Evolutionary conservation across 768 basidiomycete species (phyloP).

Genomic region (Hygrocybe punicea): DNA sequence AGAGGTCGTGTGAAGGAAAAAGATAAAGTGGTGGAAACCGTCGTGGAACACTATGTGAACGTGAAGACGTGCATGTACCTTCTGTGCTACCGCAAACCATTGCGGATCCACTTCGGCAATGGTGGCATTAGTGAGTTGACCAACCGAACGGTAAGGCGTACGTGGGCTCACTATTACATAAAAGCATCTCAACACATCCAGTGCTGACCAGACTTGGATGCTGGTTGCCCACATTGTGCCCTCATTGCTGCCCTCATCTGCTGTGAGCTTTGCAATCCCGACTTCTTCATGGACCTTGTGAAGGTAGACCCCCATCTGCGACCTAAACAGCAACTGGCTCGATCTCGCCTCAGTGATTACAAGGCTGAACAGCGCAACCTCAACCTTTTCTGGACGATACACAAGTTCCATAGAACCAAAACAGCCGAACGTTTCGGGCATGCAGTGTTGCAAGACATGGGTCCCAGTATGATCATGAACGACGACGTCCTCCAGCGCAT

Average conservation of each 20-base stretch:
- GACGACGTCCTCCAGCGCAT: slow-evolving; percentile 22
- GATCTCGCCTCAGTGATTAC: background rate
- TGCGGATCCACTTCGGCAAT: background rate
- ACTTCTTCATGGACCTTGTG: background rate
- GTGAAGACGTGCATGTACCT: background rate
- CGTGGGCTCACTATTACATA: background rate
- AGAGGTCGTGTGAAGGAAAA: too few relatives aligned
- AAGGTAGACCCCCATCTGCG: background rate
- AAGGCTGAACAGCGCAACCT: background rate
- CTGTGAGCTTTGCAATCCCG: background rate
- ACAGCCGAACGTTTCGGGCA: background rate
- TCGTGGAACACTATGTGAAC: background rate
- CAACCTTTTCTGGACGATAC: too few relatives aligned
- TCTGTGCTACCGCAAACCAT: background rate
- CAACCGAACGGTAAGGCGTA: too few relatives aligned
- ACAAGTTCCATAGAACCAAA: background rate
- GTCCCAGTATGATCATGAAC: slow-evolving; percentile 20
- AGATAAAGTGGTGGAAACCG: background rate
- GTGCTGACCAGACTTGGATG: background rate
- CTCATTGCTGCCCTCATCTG: background rate
- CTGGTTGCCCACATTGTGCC: background rate
- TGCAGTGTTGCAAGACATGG: slow-evolving; percentile 1
- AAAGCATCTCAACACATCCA: background rate
- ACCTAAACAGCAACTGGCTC: background rate
- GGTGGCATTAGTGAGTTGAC: background rate